Conservation (phyloP, 2,329 filamentous ascomycete genomes). For the Penicillium sp. region DNA sequence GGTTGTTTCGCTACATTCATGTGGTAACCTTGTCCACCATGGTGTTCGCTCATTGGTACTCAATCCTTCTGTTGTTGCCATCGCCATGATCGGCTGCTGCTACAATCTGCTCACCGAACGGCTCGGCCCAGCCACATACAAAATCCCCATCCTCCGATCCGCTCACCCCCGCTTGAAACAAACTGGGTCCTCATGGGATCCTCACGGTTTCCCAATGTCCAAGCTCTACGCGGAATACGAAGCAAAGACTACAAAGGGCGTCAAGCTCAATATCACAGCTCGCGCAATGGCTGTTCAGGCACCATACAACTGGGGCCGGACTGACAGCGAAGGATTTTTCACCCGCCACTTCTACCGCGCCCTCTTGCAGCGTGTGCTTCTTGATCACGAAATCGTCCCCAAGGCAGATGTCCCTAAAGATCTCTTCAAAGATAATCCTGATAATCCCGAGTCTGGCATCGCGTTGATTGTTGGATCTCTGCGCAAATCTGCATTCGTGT, state of each 20-base stretch:
- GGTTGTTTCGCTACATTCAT: slow-evolving; percentile 95
- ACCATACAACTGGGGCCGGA: slow-evolving; percentile 82
- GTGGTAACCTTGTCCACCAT: slow-evolving; percentile 95
- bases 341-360: slow-evolving; percentile 90
- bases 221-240: slow-evolving; percentile 61
- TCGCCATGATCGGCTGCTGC: slow-evolving; percentile 96
- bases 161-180: slow-evolving; percentile 68
- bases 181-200: slow-evolving; percentile 74
- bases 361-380: slow-evolving; percentile 85
- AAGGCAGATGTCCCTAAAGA: slow-evolving; percentile 47
- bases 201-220: slow-evolving; percentile 93
- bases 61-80: slow-evolving; percentile 82
- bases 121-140: slow-evolving; percentile 82
- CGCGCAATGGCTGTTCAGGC: slow-evolving; percentile 98
- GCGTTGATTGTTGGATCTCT: slow-evolving; percentile 87
- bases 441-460: slow-evolving; percentile 48
- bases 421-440: slow-evolving; percentile 26
- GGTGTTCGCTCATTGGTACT: slow-evolving; percentile 82
- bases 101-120: slow-evolving; percentile 95
- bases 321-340: slow-evolving; percentile 86
- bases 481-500: slow-evolving; percentile 74
- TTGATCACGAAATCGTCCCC: slow-evolving; percentile 77
- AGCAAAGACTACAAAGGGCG: slow-evolving; percentile 60
- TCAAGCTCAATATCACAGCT: slow-evolving; percentile 91
- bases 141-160: slow-evolving; percentile 75